A percentile compares a stretch with the other conserved stretches of the same genome.
phyloP scores from a whole-genome alignment of 331 rosid species.

The Acacia concinna region DNA sequence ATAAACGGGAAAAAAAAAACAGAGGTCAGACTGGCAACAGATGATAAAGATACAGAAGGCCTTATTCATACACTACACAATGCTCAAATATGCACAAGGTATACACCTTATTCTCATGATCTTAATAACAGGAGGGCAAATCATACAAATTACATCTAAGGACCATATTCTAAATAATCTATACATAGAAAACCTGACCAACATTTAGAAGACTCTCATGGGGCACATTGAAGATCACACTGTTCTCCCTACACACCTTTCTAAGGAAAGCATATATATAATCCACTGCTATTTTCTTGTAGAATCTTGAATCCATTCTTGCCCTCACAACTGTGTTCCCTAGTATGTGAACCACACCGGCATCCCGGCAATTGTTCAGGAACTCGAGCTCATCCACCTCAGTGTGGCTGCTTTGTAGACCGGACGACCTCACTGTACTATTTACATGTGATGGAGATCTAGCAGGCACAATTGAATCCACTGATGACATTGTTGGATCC shows the following conservation, averaged over 20 bases:
- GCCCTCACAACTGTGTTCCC: slow-evolving; percentile 92
- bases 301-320: slow-evolving; percentile 74
- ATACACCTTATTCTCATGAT: slow-evolving; percentile 13
- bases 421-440: slow-evolving; percentile 39
- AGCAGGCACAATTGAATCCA: slow-evolving; percentile 66
- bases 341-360: slow-evolving; percentile 95
- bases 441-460: slow-evolving; percentile 50
- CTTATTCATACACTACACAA: slow-evolving; percentile 13
- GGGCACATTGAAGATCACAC: slow-evolving; percentile 92
- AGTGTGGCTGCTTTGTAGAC: slow-evolving; percentile 50
- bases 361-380: slow-evolving; percentile 69
- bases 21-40: background rate
- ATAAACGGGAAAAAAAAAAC: too few species aligned
- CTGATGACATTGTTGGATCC: slow-evolving; percentile 51
- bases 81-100: slow-evolving; percentile 9
- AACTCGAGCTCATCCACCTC: slow-evolving; percentile 80
- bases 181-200: slow-evolving; percentile 88
- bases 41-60: background rate
- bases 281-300: slow-evolving; percentile 90
- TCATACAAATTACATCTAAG: background rate
- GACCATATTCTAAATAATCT: background rate
- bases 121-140: background rate
- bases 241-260: slow-evolving; percentile 87
- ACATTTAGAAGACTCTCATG: slow-evolving; percentile 92
- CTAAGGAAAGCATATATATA: slow-evolving; percentile 90